Percentiles rank a stretch among this genome's conserved stretches.
Evolutionary conservation across 2,329 filamentous ascomycete genomes (phyloP).

Genomic region (Byssothecium circinans): DNA sequence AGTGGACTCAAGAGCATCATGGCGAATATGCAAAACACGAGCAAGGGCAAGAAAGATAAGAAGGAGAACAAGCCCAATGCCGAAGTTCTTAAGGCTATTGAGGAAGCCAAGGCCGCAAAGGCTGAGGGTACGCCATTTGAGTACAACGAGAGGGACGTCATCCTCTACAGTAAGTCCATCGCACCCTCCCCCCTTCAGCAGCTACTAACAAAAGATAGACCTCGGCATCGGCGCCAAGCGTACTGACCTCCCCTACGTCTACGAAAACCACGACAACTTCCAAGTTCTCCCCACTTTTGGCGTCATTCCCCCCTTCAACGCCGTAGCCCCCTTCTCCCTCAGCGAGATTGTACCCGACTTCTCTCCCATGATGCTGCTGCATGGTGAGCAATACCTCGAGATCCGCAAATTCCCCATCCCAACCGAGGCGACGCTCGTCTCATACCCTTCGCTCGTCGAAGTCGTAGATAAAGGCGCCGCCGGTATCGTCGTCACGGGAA

Average conservation of each 20-base stretch:
- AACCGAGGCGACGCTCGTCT: constrained; percentile 75
- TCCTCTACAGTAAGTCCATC: constrained; percentile 71
- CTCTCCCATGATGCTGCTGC: constrained; percentile 96
- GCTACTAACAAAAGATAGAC: constrained; percentile 51
- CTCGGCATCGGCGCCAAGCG: constrained; percentile 90
- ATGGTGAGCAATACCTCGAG: constrained; percentile 98
- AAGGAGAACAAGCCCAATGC: constrained; percentile 60
- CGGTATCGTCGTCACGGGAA: constrained; percentile 77
- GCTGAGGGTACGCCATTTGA: constrained; percentile 74
- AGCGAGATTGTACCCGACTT: constrained; percentile 91
- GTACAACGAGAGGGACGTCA: constrained; percentile 84
- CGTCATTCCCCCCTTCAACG: constrained; percentile 91
- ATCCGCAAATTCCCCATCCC: constrained; percentile 90
- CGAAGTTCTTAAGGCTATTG: constrained; percentile 73
- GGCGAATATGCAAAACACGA: constrained; percentile 83
- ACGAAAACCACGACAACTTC: constrained; percentile 89
- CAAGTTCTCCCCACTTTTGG: constrained; percentile 93
- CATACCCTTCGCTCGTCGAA: constrained; percentile 80
- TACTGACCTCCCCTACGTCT: constrained; percentile 83
- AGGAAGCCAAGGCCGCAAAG: constrained; percentile 71
- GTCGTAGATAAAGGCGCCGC: constrained; percentile 95
- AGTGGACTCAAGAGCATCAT: constrained; percentile 78
- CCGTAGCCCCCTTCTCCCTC: constrained; percentile 76
- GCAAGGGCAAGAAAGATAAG: constrained; percentile 44
- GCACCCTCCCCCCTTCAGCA: not conserved